phyloP scores from a whole-genome alignment of 257 asterid genomes.

The Scutellaria baicalensis region DNA sequence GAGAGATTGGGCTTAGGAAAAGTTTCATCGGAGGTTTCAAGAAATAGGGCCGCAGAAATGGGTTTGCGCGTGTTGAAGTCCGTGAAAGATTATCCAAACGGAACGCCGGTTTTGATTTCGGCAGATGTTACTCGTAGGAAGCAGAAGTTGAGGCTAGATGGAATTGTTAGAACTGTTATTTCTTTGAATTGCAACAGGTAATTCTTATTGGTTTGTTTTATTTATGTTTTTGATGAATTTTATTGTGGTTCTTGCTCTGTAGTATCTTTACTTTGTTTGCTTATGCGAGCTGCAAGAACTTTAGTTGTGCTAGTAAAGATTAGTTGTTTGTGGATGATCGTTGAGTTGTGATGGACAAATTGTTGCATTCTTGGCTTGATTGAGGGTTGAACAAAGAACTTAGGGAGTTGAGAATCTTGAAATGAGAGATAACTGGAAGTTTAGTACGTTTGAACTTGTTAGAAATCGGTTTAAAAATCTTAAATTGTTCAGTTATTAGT shows the following conservation, averaged over 20 bases:
- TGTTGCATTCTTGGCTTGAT: neutral
- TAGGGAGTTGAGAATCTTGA: neutral
- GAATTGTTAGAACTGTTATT: slow-evolving; percentile 65
- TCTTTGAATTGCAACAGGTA: slow-evolving; percentile 78
- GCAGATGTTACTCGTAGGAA: slow-evolving; percentile 65
- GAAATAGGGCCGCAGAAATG: slow-evolving; percentile 64
- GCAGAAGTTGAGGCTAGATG: slow-evolving; percentile 71
- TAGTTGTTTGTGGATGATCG: too few relatives aligned
- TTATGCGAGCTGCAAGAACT: neutral
- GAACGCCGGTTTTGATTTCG: slow-evolving; percentile 86
- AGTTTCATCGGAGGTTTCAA: slow-evolving; percentile 61
- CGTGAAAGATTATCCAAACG: slow-evolving; percentile 51
- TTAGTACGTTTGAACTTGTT: neutral
- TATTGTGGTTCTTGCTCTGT: neutral
- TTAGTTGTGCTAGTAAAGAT: too few relatives aligned
- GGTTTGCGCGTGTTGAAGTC: slow-evolving; percentile 66
- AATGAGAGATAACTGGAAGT: neutral
- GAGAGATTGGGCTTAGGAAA: slow-evolving; percentile 75
- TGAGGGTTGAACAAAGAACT: neutral
- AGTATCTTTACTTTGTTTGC: neutral
- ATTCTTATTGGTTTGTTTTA: neutral
- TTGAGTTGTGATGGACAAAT: neutral
- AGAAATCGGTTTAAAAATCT: neutral
- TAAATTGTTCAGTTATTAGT: neutral
- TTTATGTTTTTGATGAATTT: neutral